phyloP scores from a whole-genome alignment of 1,284 basidiomycete genomes.

The Marasmius oreades region DNA sequence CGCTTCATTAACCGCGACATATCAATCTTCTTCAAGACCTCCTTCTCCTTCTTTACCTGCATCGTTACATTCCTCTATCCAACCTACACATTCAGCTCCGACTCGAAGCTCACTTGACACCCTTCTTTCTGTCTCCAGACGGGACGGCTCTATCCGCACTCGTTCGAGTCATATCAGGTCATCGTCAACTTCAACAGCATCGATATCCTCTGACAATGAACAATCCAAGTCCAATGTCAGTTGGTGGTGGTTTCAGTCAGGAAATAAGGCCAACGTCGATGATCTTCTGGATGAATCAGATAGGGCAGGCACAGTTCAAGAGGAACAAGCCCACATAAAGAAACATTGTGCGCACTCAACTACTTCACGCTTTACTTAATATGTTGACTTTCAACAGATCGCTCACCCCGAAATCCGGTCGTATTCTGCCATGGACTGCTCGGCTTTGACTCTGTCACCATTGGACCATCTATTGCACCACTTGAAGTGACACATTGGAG shows the following conservation, averaged over 20 bases:
- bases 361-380: constrained; percentile 2
- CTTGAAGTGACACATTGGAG: constrained; percentile 92
- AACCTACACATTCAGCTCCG: constrained; percentile 34
- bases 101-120: constrained; percentile 57
- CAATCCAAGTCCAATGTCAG: constrained; percentile 18
- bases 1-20: constrained; percentile 46
- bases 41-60: constrained; percentile 19
- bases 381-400: constrained; percentile 2
- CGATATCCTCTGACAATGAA: constrained; percentile 7
- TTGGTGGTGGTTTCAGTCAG: constrained; percentile 54
- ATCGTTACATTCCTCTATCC: constrained; percentile 26
- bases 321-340: constrained; percentile 52
- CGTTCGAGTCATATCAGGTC: constrained; percentile 24
- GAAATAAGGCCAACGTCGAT: constrained; percentile 47
- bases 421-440: constrained; percentile 94
- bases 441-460: constrained; percentile 79
- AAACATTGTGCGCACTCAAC: constrained; percentile 58
- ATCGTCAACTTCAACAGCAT: constrained; percentile 15
- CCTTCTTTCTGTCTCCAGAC: constrained; percentile 50
- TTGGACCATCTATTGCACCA: constrained; percentile 71
- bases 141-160: constrained; percentile 29
- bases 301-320: constrained; percentile 45
- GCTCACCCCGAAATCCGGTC: constrained; percentile 54
- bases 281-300: constrained; percentile 56
- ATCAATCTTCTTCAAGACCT: constrained; percentile 15